Evolutionary conservation across 106 monocot species (phyloP), one percentile per base, ranked within the genome.

Genomic region (Platanthera zijinensis): DNA sequence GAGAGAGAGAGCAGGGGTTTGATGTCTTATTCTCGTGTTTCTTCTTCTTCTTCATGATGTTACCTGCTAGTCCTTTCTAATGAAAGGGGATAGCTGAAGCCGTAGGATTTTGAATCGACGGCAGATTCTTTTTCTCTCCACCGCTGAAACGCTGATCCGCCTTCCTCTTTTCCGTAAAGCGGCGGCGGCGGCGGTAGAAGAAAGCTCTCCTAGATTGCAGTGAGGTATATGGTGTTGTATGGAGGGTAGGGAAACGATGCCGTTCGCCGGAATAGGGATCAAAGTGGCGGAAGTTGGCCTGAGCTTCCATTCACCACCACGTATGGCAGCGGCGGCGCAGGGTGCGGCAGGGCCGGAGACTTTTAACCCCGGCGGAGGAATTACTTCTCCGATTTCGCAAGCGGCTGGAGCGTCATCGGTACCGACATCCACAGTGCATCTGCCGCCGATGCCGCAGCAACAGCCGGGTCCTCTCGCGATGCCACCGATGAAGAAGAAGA

Each of bases 401-500:
- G 25, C 56, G 30, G 30, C 71, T 51, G 62, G 54, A 56, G 52
- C 64, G 21, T 51, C 52, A 15, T 39, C 39, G 1, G 39, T 39
- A 39, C 39, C 39, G 25, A 25, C 25, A 39, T 39, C 39, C 39
- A 39, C 52, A 77, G 32, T 48, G 61, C 52, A 52, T 53, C 78
- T 57, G 54, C 78, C 10, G 82, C 79, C 63, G 32, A 78, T 7
- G 71, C 69, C 52, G 81, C 80, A 6, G 81, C 72, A 15, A 71
- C 82, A 32, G 81, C 75, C 57, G 8, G 56, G 25, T 61, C 3
- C 50, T 11, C 6, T 74, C 61, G 64, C 53, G 69, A 70, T 50
- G 73, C 14, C 25, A 25, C 25, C 32, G 69, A 12, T 77, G 78
- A 87, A 77, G 83, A 92, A 85, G 85, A 92, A 87, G 87, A 77